Percentiles rank a stretch among this genome's conserved stretches.
These are phyloP conservation scores for Xerocomus brunneocitrinus DNA, from an alignment of 768 basidiomycete species.

Conservation along the genomic window DNA sequence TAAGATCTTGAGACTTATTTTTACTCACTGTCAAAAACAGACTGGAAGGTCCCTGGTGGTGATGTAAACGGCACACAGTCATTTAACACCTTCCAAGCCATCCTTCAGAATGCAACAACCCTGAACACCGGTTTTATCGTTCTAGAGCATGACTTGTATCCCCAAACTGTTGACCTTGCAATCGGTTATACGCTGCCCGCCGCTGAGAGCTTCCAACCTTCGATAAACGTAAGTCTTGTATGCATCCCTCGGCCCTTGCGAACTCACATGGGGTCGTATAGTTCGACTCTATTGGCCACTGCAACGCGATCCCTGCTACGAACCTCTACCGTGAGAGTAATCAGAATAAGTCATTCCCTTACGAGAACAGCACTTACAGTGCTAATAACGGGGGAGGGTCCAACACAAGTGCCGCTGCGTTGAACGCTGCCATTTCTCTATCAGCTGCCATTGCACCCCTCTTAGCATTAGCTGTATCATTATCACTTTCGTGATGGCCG, in stretches of 20 bases:
- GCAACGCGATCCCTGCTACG: conserved; percentile 55
- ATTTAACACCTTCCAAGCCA: conserved; percentile 63
- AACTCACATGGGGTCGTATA: conserved; percentile 19
- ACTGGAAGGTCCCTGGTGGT: conserved; percentile 87
- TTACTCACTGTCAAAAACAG: conserved; percentile 33
- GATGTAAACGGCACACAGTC: conserved; percentile 60
- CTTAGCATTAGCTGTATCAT: conserved; percentile 8
- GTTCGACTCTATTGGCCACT: conserved; percentile 75
- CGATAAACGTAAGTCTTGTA: conserved; percentile 50
- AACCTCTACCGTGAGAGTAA: conserved; percentile 86
- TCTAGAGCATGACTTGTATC: conserved; percentile 80
- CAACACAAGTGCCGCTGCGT: conserved; percentile 1
- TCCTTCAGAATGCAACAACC: conserved; percentile 63
- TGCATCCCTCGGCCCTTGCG: neutral
- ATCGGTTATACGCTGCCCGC: conserved; percentile 80
- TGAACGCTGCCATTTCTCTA: conserved; percentile 16
- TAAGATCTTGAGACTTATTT: neutral
- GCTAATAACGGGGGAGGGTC: neutral
- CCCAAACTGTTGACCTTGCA: conserved; percentile 86
- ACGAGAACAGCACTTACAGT: conserved; percentile 31
- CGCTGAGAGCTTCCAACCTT: conserved; percentile 61
- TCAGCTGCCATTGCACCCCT: conserved; percentile 8
- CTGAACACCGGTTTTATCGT: conserved; percentile 78
- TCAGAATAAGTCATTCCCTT: conserved; percentile 64
- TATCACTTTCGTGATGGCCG: conserved; percentile 15